phyloP scores from a whole-genome alignment of 768 basidiomycete species.

The Hericium alpestre region DNA sequence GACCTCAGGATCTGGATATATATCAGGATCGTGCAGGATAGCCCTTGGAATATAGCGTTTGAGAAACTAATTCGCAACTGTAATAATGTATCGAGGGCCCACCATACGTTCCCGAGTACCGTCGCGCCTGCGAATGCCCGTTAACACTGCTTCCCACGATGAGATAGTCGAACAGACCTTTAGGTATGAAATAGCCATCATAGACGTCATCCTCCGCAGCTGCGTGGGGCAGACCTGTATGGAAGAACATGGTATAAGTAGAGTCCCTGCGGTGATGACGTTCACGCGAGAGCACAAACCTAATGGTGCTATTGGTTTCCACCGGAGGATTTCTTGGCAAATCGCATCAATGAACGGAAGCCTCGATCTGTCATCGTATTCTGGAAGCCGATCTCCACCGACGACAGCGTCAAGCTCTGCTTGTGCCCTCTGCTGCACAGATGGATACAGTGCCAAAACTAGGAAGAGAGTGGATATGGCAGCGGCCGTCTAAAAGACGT shows the following conservation, averaged over 20 bases:
- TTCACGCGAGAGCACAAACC: neutral
- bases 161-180: neutral
- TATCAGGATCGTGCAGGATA: slow-evolving; percentile 21
- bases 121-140: neutral
- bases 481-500: neutral
- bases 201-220: neutral
- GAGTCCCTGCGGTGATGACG: too few species aligned
- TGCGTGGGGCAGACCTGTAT: neutral
- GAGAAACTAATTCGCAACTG: neutral
- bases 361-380: slow-evolving; percentile 14
- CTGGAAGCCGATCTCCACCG: slow-evolving; percentile 16
- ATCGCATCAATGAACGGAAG: slow-evolving; percentile 20
- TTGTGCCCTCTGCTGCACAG: slow-evolving; percentile 17
- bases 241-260: too few species aligned
- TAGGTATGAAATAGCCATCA: neutral
- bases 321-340: slow-evolving; percentile 17
- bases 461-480: slow-evolving; percentile 8
- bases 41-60: neutral
- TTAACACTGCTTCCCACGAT: neutral
- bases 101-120: neutral
- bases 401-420: slow-evolving; percentile 19
- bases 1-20: slow-evolving; percentile 25
- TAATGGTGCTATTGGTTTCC: slow-evolving; percentile 7
- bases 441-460: slow-evolving; percentile 18
- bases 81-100: neutral